Conservation (phyloP, 2,329 filamentous ascomycete species). For the Fusarium veterinarium region DNA sequence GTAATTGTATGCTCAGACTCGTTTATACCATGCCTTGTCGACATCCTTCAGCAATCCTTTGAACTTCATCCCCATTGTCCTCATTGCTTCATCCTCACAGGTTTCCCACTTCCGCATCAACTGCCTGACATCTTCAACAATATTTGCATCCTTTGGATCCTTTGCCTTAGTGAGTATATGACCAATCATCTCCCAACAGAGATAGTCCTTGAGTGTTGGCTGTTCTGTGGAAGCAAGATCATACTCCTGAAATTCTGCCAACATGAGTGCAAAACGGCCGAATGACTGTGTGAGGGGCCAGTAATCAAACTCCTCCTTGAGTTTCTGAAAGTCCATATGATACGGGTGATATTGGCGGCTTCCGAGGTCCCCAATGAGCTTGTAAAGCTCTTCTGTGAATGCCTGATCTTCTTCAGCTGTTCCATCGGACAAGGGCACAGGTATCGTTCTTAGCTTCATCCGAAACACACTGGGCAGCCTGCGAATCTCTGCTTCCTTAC, state of each 20-base stretch:
- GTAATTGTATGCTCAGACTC: not conserved
- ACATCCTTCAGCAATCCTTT: not conserved
- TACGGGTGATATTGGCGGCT: slow-evolving; percentile 32
- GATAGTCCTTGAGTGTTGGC: slow-evolving; percentile 28
- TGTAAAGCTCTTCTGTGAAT: slow-evolving; percentile 24
- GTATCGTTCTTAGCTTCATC: slow-evolving; percentile 26
- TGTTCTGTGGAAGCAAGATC: not conserved
- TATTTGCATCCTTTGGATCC: not conserved
- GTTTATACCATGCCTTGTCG: slow-evolving; percentile 9
- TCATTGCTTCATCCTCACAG: slow-evolving; percentile 11
- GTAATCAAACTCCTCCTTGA: slow-evolving; percentile 24
- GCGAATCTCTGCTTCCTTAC: not conserved
- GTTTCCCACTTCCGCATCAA: slow-evolving; percentile 27
- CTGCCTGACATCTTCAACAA: not conserved
- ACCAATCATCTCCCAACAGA: slow-evolving; percentile 32
- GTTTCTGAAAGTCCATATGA: slow-evolving; percentile 35
- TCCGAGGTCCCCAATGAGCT: slow-evolving; percentile 22
- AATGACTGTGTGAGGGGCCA: not conserved
- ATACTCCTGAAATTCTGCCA: not conserved
- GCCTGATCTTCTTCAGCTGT: not conserved
- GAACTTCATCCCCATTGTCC: slow-evolving; percentile 1
- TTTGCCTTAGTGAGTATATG: slow-evolving; percentile 6
- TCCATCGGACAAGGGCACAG: slow-evolving; percentile 12
- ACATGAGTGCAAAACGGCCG: slow-evolving; percentile 22
- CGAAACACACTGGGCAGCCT: slow-evolving; percentile 30